phyloP scores from a whole-genome alignment of 2,329 filamentous ascomycete species.

The Fusarium armeniacum region DNA sequence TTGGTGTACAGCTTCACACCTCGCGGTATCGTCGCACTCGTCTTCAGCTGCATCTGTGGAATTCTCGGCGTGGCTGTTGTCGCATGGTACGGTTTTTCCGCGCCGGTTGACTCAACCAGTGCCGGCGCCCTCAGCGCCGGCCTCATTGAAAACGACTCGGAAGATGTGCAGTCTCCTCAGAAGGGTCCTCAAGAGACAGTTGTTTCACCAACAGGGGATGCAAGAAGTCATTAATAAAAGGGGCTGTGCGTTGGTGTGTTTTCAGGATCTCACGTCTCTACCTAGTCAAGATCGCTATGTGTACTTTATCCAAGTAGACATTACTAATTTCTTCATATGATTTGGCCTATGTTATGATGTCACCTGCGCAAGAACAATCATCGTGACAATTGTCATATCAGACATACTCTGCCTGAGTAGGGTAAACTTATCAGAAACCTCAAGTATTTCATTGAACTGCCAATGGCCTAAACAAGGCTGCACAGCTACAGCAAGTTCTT shows the following conservation, averaged over 20 bases:
- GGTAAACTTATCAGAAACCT: not conserved
- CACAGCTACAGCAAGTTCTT: not conserved
- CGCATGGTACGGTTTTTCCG: constrained; percentile 70
- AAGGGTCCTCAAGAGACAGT: constrained; percentile 37
- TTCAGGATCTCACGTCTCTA: not conserved
- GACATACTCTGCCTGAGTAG: not conserved
- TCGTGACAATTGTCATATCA: not conserved
- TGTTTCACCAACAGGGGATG: constrained; percentile 17
- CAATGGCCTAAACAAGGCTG: not conserved
- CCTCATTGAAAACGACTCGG: constrained; percentile 40
- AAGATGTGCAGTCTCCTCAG: constrained; percentile 8
- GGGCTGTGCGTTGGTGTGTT: not conserved
- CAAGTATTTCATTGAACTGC: not conserved
- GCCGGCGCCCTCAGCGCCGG: constrained; percentile 36
- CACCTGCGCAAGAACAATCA: not conserved
- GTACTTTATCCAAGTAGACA: not conserved
- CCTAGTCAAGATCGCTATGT: not conserved
- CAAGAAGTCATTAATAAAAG: constrained; percentile 17
- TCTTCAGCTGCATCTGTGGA: constrained; percentile 78
- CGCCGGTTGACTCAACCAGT: constrained; percentile 33
- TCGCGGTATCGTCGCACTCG: constrained; percentile 79
- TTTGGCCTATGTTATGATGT: no score
- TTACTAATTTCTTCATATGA: not conserved
- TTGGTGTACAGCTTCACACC: constrained; percentile 70
- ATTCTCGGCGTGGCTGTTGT: constrained; percentile 77